Evolutionary conservation across 129 eudicot genomes (phyloP).

Genomic region (Escallonia rubra): DNA sequence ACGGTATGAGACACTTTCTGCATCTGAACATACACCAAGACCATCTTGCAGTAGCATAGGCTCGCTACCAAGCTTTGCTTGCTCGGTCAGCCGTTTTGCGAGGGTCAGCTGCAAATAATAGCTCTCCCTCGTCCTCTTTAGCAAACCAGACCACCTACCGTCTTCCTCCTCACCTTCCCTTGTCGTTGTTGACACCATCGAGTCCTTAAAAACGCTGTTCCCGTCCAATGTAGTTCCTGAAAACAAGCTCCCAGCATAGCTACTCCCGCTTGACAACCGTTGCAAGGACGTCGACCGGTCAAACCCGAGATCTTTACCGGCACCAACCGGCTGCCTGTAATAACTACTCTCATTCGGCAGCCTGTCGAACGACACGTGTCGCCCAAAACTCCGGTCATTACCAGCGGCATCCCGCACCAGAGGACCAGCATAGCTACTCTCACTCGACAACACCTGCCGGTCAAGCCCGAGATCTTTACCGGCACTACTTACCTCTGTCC

Average conservation of each 20-base stretch:
- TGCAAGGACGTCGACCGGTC: constrained; percentile 39
- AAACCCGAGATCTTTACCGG: constrained; percentile 18
- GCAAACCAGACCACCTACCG: constrained; percentile 31
- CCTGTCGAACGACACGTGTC: constrained; percentile 19
- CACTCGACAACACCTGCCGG: constrained; percentile 60
- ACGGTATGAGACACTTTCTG: constrained; percentile 71
- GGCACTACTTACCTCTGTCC: neutral
- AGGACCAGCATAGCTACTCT: constrained; percentile 53
- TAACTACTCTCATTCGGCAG: constrained; percentile 23
- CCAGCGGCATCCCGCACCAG: neutral
- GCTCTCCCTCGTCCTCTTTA: constrained; percentile 50
- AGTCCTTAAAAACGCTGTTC: constrained; percentile 42
- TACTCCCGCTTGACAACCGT: constrained; percentile 64
- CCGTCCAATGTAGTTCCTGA: constrained; percentile 60
- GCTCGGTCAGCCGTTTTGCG: constrained; percentile 60
- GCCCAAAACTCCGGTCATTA: constrained; percentile 13
- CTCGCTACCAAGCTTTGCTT: constrained; percentile 52
- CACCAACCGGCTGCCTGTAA: neutral
- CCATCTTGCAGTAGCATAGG: constrained; percentile 38
- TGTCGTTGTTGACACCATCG: constrained; percentile 17
- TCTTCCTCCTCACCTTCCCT: constrained; percentile 30
- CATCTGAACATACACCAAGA: constrained; percentile 45
- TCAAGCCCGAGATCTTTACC: constrained; percentile 27
- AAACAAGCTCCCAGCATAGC: constrained; percentile 76
- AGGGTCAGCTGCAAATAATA: constrained; percentile 69